Percentiles rank a stretch among this genome's conserved stretches.
Conservation (phyloP, 768 basidiomycete species). For the Tylopilus cervinicoccineus region DNA sequence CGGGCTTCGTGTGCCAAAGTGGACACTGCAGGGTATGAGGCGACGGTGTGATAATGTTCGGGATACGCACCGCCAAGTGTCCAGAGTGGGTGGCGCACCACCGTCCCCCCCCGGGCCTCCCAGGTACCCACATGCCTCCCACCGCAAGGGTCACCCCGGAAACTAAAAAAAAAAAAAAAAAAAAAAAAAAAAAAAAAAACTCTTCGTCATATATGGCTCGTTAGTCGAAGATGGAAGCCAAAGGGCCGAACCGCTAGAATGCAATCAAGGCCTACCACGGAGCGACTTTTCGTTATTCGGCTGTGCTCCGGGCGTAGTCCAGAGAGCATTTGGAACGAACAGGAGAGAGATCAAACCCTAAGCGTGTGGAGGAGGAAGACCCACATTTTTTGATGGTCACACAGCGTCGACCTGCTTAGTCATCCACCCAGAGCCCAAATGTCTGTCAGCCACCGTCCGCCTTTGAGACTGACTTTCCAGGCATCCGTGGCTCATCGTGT, state of each 20-base stretch:
- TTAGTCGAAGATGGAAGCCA: slow-evolving; percentile 9
- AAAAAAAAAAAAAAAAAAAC: too few species aligned
- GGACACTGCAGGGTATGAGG: not conserved
- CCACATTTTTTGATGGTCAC: not conserved
- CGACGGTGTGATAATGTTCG: not conserved
- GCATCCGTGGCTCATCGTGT: not conserved
- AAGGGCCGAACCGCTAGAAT: not conserved
- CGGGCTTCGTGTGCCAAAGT: slow-evolving; percentile 1
- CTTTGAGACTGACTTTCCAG: slow-evolving; percentile 20
- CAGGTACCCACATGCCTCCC: too few species aligned
- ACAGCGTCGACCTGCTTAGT: slow-evolving; percentile 18
- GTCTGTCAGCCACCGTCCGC: not conserved
- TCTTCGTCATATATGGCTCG: not conserved
- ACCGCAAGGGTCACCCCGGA: too few species aligned
- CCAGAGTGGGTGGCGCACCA: too few species aligned
- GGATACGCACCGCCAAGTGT: not conserved
- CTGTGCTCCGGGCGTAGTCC: not conserved
- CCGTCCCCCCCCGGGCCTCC: too few species aligned
- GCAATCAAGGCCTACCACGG: not conserved
- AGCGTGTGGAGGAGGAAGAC: not conserved
- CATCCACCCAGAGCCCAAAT: slow-evolving; percentile 9
- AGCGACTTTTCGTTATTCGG: not conserved
- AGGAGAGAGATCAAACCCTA: slow-evolving; percentile 1
- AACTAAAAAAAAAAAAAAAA: too few species aligned
- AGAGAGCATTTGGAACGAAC: not conserved